phyloP scores from a whole-genome alignment of 176 grass and related monocot genomes.

The Eleusine coracana region DNA sequence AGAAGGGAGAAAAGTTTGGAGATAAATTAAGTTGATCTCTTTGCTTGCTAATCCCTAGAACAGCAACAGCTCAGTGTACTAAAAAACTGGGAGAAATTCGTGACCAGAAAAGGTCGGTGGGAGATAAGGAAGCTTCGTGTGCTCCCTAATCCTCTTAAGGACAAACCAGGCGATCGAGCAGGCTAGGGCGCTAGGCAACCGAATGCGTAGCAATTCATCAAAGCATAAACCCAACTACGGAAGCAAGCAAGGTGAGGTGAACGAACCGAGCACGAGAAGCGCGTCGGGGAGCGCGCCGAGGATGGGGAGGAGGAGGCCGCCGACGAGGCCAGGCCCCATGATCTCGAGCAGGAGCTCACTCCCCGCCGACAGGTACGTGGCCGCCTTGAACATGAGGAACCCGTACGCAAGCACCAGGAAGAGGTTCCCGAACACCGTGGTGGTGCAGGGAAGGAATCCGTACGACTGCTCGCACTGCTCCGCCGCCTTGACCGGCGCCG shows the following conservation, averaged over 20 bases:
- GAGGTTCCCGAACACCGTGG: constrained; percentile 80
- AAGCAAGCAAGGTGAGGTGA: not conserved
- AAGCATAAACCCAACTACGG: constrained; percentile 8
- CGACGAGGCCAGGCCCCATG: constrained; percentile 92
- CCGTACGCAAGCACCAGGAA: constrained; percentile 82
- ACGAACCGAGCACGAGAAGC: constrained; percentile 79
- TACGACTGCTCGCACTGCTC: constrained; percentile 87
- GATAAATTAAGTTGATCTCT: not conserved
- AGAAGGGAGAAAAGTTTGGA: not conserved
- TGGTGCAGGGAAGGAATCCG: constrained; percentile 87
- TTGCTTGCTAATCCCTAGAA: not conserved
- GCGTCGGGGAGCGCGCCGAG: constrained; percentile 92
- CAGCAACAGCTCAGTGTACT: not conserved
- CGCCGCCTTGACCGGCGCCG: constrained; percentile 8
- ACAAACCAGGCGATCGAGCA: not conserved
- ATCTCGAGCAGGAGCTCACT: constrained; percentile 92
- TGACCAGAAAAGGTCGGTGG: not conserved
- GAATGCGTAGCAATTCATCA: constrained; percentile 26
- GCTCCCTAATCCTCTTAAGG: not conserved
- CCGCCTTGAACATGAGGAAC: constrained; percentile 91
- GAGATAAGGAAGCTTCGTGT: not conserved
- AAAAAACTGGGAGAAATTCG: not conserved
- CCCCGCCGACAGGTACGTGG: constrained; percentile 78
- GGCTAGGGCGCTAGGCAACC: constrained; percentile 23
- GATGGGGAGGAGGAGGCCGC: constrained; percentile 93